Percentiles rank a stretch among this genome's conserved stretches.
These are phyloP conservation scores for Fusarium subtropicale DNA, from an alignment of 2,329 filamentous ascomycete species.

Conservation along the genomic window DNA sequence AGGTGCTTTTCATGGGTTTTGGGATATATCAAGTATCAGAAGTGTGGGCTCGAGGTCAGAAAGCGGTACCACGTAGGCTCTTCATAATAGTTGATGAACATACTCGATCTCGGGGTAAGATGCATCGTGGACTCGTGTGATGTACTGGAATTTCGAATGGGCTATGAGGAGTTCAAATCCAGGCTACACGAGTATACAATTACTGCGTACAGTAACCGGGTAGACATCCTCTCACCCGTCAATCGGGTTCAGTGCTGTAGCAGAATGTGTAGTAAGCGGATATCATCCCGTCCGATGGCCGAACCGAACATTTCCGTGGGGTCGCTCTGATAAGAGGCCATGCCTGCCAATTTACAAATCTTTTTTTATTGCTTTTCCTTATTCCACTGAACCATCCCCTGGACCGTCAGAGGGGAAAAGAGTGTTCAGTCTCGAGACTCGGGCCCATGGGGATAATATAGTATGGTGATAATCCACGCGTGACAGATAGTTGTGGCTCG, in stretches of 20 bases:
- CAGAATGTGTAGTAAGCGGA: constrained; percentile 9
- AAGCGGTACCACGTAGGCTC: not conserved
- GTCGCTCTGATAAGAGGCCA: not conserved
- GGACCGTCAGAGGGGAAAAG: not conserved
- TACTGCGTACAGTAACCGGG: not conserved
- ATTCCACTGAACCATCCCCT: too few relatives aligned
- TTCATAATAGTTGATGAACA: not conserved
- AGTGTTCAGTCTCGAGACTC: not conserved
- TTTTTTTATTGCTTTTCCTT: not conserved
- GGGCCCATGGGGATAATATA: not conserved
- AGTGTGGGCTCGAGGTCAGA: constrained; percentile 1
- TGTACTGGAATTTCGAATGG: too few relatives aligned
- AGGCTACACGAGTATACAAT: not conserved
- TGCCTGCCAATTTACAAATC: not conserved
- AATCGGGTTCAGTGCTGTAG: too few relatives aligned
- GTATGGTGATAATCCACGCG: not conserved
- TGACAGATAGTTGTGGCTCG: not conserved
- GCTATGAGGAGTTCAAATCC: not conserved
- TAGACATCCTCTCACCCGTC: constrained; percentile 12
- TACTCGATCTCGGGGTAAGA: too few relatives aligned
- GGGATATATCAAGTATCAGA: constrained; percentile 22
- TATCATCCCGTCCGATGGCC: constrained; percentile 37
- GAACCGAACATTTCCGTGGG: constrained; percentile 45
- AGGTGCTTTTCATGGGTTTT: constrained; percentile 15
- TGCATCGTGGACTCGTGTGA: not conserved